Evolutionary conservation across 331 rosid species (phyloP), one percentile per base, ranked within the genome.

Genomic region (Rosa hybrid): DNA sequence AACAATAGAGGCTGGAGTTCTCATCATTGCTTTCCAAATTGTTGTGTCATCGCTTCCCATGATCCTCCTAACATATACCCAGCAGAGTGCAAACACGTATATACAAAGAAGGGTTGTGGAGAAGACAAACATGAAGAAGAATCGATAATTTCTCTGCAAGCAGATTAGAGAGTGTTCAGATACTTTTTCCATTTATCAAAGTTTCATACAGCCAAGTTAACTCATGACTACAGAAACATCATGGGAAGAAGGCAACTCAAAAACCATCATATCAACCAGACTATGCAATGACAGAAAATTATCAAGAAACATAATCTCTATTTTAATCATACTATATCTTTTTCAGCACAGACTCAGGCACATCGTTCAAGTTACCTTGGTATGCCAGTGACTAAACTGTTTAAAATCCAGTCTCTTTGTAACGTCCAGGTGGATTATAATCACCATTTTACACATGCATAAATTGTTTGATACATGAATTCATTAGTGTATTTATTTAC

Each of bases 51-150:
- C 96, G 30, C 86, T 83, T 75, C 53, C 89, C 98, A 90, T 89
- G 72, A 95, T 93, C 86, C 90, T 89, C 88, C 93, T 86, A 21
- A 95, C 91, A 77, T 95, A 93, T 68, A 95, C 94, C 97, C 98
- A 95, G 90, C 99, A 95, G 90, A 95, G 93, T 7, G 93, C 94
- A 74, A 95, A 95, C 69, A 95, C 99, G 71, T 93, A 95, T 85
- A 90, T 86, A 86, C 99, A 95, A 75, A 95, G 99, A 67, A 95
- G 93, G 17, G 99, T 95, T 20, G 98, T 91, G 44, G 98, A 91
- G 96, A 91, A 93, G 87, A 95, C 98, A 80, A 95, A 95, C 99
- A 90, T 89, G 96, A 95, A 95, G 96, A 95, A 95, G 94, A 93
- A 95, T 77, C 97, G 93, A 85, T 95, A 95, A 78, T 95, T 95